Conservation (phyloP, 139 green algal genomes). For the Marvania coccoides region DNA sequence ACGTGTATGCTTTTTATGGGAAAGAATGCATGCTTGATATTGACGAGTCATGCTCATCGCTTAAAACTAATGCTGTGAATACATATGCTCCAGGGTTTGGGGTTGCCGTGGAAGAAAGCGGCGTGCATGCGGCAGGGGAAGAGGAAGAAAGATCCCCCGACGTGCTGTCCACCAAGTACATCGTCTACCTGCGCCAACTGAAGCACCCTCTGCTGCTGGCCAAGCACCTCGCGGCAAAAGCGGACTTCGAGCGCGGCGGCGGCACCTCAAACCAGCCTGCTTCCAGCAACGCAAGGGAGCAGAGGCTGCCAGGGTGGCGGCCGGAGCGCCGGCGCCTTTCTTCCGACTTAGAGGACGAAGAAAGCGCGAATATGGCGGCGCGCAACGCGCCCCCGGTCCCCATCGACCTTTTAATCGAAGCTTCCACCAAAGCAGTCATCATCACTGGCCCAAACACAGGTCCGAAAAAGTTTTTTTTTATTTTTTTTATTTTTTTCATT, state of each 20-base stretch:
- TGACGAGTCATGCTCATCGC: too few species aligned
- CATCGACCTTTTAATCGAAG: conserved; percentile 50
- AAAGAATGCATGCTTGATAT: too few species aligned
- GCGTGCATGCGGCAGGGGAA: too few species aligned
- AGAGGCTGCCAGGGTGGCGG: conserved; percentile 7
- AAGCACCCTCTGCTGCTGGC: conserved; percentile 71
- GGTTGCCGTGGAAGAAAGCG: too few species aligned
- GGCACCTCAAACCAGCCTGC: not conserved
- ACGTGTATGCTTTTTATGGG: too few species aligned
- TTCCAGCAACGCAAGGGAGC: not conserved
- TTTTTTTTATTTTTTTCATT: too few species aligned
- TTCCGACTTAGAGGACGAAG: not conserved
- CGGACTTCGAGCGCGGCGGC: conserved; percentile 3
- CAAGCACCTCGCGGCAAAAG: conserved; percentile 38
- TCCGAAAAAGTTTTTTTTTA: too few species aligned
- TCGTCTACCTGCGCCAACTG: conserved; percentile 43
- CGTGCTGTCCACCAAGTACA: not conserved
- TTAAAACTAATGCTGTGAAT: too few species aligned
- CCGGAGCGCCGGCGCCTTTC: not conserved
- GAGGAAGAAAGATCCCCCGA: not conserved
- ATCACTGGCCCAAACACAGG: conserved; percentile 48
- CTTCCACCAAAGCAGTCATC: conserved; percentile 34
- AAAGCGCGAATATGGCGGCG: not conserved
- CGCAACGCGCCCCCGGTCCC: conserved; percentile 22
- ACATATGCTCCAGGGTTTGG: too few species aligned